Evolutionary conservation across 352 stramenopile species (phyloP).

Genomic region (Plasmopara viticola): DNA sequence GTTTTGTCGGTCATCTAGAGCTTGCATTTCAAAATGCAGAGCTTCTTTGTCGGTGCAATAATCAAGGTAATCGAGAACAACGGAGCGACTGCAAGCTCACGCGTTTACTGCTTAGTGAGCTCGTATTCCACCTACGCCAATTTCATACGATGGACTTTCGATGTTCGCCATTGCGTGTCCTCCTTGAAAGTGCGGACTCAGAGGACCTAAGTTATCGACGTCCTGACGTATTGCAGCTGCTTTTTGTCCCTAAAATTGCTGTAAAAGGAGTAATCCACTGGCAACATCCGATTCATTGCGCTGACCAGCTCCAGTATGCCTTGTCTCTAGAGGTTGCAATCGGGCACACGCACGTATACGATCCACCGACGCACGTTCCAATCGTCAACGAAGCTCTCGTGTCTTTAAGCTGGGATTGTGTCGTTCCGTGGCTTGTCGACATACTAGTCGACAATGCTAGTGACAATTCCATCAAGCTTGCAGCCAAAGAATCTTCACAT

Average conservation of each 20-base stretch:
- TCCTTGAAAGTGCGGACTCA: conserved; percentile 18
- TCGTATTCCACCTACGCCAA: conserved; percentile 43
- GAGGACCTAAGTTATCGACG: not conserved
- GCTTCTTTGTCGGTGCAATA: conserved; percentile 31
- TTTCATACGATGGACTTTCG: conserved; percentile 44
- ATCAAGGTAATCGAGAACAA: conserved; percentile 11
- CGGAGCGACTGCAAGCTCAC: conserved; percentile 23
- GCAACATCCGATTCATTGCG: conserved; percentile 12
- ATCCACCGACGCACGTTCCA: conserved; percentile 31
- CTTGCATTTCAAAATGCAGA: conserved; percentile 32
- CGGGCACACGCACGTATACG: conserved; percentile 14
- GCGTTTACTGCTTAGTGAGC: conserved; percentile 25
- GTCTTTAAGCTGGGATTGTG: conserved; percentile 61
- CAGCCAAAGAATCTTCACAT: not conserved
- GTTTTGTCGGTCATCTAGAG: conserved; percentile 47
- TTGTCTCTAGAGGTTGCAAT: conserved; percentile 51
- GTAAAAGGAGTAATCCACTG: conserved; percentile 26
- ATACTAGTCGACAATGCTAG: conserved; percentile 44
- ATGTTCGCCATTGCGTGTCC: conserved; percentile 18
- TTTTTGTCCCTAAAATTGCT: conserved; percentile 22
- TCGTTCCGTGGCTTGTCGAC: conserved; percentile 55
- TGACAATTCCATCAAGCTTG: conserved; percentile 3
- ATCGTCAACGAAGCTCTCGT: conserved; percentile 39
- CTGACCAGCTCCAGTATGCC: conserved; percentile 30
- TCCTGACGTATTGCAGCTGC: conserved; percentile 19